Conservation (phyloP, 495 filamentous ascomycete species). For the Cercophora scortea region DNA sequence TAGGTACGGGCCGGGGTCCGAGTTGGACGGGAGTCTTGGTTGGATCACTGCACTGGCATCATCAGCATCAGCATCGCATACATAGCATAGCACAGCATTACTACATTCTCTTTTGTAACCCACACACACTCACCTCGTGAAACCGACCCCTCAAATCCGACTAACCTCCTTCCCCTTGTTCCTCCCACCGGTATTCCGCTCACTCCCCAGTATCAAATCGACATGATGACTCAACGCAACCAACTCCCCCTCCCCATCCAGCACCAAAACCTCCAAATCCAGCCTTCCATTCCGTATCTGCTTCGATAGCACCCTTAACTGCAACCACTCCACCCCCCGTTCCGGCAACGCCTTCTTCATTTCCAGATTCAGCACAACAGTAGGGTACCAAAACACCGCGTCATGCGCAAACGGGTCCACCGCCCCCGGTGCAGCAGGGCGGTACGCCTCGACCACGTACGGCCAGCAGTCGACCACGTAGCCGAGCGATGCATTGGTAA, state of each 20-base stretch:
- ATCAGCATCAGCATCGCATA: too few relatives aligned
- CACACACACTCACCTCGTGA: too few relatives aligned
- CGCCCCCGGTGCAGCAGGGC: conserved; percentile 6
- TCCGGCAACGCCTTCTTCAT: conserved; percentile 54
- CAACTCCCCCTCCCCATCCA: conserved; percentile 49
- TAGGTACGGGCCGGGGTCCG: too few relatives aligned
- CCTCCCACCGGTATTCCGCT: conserved; percentile 22
- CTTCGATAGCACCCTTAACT: conserved; percentile 48
- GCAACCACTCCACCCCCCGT: conserved; percentile 58
- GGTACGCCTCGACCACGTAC: conserved; percentile 18
- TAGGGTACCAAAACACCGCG: conserved; percentile 63
- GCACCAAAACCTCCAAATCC: conserved; percentile 56
- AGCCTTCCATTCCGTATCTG: conserved; percentile 54
- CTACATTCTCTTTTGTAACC: background rate
- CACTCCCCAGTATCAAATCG: conserved; percentile 43
- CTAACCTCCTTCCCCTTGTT: background rate
- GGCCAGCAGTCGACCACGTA: conserved; percentile 50
- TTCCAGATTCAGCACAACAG: conserved; percentile 61
- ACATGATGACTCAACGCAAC: conserved; percentile 59
- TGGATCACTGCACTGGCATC: too few relatives aligned
- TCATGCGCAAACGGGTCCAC: conserved; percentile 4
- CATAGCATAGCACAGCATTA: background rate
- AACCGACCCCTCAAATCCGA: background rate
- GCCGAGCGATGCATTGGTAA: conserved; percentile 48
- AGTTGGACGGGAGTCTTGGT: too few relatives aligned